Conservation (phyloP, 352 stramenopile species). For the Globisporangium mamillatum region DNA sequence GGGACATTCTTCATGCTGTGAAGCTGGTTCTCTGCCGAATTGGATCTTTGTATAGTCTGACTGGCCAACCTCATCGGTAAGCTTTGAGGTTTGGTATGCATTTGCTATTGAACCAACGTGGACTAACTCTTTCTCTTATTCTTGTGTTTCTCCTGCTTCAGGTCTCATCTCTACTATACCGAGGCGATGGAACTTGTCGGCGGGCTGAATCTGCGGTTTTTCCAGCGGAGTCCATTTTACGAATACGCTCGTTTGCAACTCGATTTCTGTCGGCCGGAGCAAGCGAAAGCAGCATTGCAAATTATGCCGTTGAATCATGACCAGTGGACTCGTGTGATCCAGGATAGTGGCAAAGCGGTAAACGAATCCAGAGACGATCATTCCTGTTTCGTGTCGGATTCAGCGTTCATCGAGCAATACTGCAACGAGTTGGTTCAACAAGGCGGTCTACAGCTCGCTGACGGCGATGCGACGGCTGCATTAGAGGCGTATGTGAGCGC, state of each 20-base stretch:
- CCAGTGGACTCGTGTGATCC: neutral
- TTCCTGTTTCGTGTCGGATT: conserved; percentile 23
- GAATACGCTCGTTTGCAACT: conserved; percentile 66
- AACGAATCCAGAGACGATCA: neutral
- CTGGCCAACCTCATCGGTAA: conserved; percentile 54
- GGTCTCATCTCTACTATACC: conserved; percentile 47
- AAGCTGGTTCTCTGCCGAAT: conserved; percentile 66
- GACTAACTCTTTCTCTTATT: neutral
- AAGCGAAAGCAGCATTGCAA: conserved; percentile 48
- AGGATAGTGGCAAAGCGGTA: neutral
- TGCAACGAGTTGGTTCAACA: conserved; percentile 47
- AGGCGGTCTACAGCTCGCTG: conserved; percentile 29
- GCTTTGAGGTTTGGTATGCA: neutral
- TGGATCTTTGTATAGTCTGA: conserved; percentile 47
- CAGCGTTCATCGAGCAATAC: conserved; percentile 33
- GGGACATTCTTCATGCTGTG: conserved; percentile 54
- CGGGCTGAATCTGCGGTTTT: conserved; percentile 47
- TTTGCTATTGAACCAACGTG: neutral
- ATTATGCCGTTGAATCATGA: conserved; percentile 24
- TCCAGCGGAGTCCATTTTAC: conserved; percentile 57
- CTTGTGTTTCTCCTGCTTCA: conserved; percentile 7
- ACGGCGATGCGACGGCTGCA: conserved; percentile 24
- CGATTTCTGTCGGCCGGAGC: conserved; percentile 35
- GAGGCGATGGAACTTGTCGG: conserved; percentile 75
- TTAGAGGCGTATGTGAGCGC: conserved; percentile 15